Percentiles rank a stretch among this genome's conserved stretches.
Evolutionary conservation across 805 yeast species (phyloP).

Genomic region (Brettanomyces anomalus): DNA sequence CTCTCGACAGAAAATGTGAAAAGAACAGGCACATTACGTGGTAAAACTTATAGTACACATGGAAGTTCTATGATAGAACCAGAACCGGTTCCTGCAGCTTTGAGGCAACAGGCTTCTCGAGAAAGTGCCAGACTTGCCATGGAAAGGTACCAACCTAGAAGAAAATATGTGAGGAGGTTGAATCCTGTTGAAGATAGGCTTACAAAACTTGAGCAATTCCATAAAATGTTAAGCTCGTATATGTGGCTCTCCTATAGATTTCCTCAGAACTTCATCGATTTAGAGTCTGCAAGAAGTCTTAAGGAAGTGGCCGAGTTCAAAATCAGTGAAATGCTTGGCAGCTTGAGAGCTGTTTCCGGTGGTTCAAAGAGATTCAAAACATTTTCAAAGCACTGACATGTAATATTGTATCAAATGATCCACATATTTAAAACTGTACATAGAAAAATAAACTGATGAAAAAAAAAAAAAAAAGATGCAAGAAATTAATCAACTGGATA

Average conservation of each 20-base stretch:
- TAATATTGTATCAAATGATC: too few relatives aligned
- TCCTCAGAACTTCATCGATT: constrained; percentile 72
- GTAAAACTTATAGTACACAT: constrained; percentile 7
- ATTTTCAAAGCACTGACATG: constrained; percentile 3
- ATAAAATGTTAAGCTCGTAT: constrained; percentile 57
- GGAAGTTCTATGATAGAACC: constrained; percentile 12
- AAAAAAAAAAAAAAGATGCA: not conserved
- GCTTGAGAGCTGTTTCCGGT: constrained; percentile 16
- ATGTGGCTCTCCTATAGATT: constrained; percentile 85
- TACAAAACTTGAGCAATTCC: constrained; percentile 50
- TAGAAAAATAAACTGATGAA: not conserved
- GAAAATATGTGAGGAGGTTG: constrained; percentile 11
- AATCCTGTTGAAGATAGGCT: constrained; percentile 23
- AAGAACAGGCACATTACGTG: constrained; percentile 4
- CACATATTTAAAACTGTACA: not conserved
- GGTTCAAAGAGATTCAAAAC: constrained; percentile 13
- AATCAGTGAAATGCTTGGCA: constrained; percentile 40
- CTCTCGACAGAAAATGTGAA: constrained; percentile 13
- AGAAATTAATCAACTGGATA: too few relatives aligned
- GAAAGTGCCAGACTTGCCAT: constrained; percentile 8
- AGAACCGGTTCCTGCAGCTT: constrained; percentile 21
- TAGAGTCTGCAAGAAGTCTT: constrained; percentile 62
- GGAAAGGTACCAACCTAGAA: constrained; percentile 10
- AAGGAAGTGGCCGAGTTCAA: constrained; percentile 60
- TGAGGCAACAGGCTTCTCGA: constrained; percentile 11